Percentiles rank a stretch among this genome's conserved stretches.
phyloP scores from a whole-genome alignment of 331 rosid genomes.

The Rhamnella rubrinervis region DNA sequence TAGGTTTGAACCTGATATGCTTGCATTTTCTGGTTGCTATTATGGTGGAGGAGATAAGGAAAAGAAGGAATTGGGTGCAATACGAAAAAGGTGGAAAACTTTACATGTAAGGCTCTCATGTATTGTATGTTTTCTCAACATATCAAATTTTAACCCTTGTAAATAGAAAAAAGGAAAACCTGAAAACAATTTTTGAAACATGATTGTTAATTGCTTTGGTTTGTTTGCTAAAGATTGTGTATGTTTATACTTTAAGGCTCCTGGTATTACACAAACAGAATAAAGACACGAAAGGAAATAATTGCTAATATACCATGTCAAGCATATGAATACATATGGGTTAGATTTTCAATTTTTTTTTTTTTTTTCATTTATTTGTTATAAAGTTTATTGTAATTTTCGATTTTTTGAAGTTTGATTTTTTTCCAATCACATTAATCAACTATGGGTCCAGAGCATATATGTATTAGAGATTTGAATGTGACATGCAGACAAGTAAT shows the following conservation, averaged over 20 bases:
- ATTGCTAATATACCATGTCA: neutral
- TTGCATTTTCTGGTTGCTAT: slow-evolving; percentile 97
- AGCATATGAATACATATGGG: neutral
- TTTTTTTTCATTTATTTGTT: neutral
- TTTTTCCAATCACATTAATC: neutral
- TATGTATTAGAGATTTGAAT: slow-evolving; percentile 23
- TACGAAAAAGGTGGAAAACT: slow-evolving; percentile 97
- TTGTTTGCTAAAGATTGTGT: neutral
- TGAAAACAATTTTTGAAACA: neutral
- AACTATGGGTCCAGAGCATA: slow-evolving; percentile 7
- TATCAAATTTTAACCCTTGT: neutral
- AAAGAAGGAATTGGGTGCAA: slow-evolving; percentile 71
- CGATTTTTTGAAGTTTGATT: neutral
- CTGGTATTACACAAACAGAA: neutral
- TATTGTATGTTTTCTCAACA: slow-evolving; percentile 21
- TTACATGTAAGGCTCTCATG: slow-evolving; percentile 66
- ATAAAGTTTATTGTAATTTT: neutral
- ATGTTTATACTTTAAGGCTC: neutral
- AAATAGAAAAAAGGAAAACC: neutral
- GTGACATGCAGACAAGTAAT: slow-evolving; percentile 65
- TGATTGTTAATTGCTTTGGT: neutral
- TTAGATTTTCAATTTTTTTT: no score
- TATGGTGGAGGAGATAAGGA: slow-evolving; percentile 99
- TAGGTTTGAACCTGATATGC: slow-evolving; percentile 99
- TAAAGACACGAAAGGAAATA: neutral